Conservation (phyloP, 2,329 filamentous ascomycete species). For the Penicillium polonicum region DNA sequence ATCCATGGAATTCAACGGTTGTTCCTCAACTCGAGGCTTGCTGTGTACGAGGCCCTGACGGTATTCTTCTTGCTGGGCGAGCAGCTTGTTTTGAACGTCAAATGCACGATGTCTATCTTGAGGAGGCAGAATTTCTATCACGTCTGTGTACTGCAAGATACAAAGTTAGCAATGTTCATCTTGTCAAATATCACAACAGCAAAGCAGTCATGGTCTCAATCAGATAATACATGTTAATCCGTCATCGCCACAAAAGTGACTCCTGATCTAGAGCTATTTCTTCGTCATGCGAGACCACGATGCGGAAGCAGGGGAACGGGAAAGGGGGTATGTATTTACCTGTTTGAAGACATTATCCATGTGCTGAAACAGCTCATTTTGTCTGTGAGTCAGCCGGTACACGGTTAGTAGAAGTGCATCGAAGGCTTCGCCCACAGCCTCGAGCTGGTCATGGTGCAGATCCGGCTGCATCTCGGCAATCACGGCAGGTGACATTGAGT, state of each 20-base stretch:
- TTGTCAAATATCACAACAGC: slow-evolving; percentile 16
- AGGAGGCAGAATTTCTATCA: slow-evolving; percentile 22
- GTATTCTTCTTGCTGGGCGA: slow-evolving; percentile 33
- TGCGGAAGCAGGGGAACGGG: slow-evolving; percentile 1
- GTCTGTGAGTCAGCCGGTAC: slow-evolving; percentile 40
- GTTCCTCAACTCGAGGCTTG: slow-evolving; percentile 42
- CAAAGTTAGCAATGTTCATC: slow-evolving; percentile 29
- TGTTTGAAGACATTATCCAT: slow-evolving; percentile 42
- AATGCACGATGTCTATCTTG: slow-evolving; percentile 30
- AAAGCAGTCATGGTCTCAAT: slow-evolving; percentile 38
- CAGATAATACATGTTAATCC: slow-evolving; percentile 61
- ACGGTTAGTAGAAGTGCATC: slow-evolving; percentile 45
- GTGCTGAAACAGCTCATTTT: slow-evolving; percentile 39
- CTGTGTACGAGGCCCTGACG: slow-evolving; percentile 36
- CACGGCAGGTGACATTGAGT: slow-evolving; percentile 32
- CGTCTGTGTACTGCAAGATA: slow-evolving; percentile 19
- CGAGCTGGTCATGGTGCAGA: slow-evolving; percentile 31
- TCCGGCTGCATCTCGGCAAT: slow-evolving; percentile 33
- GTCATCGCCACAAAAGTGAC: slow-evolving; percentile 62
- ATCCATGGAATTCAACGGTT: slow-evolving; percentile 63
- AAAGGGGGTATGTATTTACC: slow-evolving; percentile 32
- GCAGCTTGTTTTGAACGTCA: slow-evolving; percentile 34
- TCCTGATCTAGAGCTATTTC: slow-evolving; percentile 79
- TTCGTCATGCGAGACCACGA: slow-evolving; percentile 48
- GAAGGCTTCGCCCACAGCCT: slow-evolving; percentile 41